Conservation (phyloP, 805 yeast genomes). For the Schizosaccharomyces osmophilus region DNA sequence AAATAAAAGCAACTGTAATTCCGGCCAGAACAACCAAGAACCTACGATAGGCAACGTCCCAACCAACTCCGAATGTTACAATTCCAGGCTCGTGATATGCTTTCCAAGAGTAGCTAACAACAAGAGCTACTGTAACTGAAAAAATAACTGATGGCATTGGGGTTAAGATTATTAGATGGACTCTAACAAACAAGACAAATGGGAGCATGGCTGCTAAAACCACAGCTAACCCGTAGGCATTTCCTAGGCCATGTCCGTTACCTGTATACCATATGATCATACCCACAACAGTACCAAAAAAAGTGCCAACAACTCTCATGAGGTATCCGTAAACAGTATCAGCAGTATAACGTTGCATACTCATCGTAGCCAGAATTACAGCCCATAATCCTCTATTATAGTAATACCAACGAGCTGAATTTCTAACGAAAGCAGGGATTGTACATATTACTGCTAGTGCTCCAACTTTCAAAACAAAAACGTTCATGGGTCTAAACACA, state of each 20-base stretch:
- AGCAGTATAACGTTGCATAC: slow-evolving; percentile 13
- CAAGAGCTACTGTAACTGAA: slow-evolving; percentile 12
- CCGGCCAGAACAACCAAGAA: slow-evolving; percentile 14
- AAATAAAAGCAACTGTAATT: slow-evolving; percentile 12
- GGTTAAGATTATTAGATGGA: slow-evolving; percentile 11
- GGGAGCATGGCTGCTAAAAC: slow-evolving; percentile 11
- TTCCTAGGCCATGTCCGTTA: slow-evolving; percentile 14
- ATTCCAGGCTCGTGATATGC: slow-evolving; percentile 8
- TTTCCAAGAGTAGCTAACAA: slow-evolving; percentile 15
- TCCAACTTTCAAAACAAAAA: slow-evolving; percentile 3
- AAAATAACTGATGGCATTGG: slow-evolving; percentile 13
- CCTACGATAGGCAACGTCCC: slow-evolving; percentile 15
- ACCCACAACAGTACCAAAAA: slow-evolving; percentile 13
- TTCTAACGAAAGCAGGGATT: slow-evolving; percentile 11
- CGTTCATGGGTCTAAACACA: not conserved
- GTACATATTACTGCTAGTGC: slow-evolving; percentile 4
- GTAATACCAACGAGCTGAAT: slow-evolving; percentile 11
- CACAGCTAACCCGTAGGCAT: slow-evolving; percentile 14
- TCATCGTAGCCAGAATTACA: slow-evolving; percentile 13
- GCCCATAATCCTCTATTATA: slow-evolving; percentile 13
- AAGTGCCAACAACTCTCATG: slow-evolving; percentile 11
- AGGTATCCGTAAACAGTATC: slow-evolving; percentile 14
- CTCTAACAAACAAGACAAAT: slow-evolving; percentile 12
- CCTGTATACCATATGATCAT: slow-evolving; percentile 16
- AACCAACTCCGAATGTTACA: slow-evolving; percentile 11